Base-by-base conservation (phyloP, 805 yeast genomes). In the Saccharomyces kudriavzevii region DNA sequence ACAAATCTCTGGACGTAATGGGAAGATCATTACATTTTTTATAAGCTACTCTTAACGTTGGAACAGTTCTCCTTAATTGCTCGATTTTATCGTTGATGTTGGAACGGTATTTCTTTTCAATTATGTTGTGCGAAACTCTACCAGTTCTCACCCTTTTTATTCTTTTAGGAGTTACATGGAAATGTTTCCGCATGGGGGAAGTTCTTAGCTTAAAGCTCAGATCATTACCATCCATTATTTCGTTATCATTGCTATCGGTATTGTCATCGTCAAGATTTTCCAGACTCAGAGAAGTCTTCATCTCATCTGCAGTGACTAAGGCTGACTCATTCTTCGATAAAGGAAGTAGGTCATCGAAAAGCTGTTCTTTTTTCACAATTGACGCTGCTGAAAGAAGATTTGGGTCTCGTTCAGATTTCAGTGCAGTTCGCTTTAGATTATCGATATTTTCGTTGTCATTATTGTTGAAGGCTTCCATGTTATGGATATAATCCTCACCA, bases 41-140 rank as follows among this genome's bases (percentile, higher is more conserved):
- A 46, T 72, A 74, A 3, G 73, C 72, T 22, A 70, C 74, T 62
- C 88, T 75, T 49, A 83, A 70, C 2, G 87, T 73, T 1, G 89
- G 89, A 13, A 84, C 87, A 4, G 83, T 81, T 56, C 84, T 85
- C 60, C 87, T 76, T 46, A 85, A 74, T 51, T 77, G 79, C 54
- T 78, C 65, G 50, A 85, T 85, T 70, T 85, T 85, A 54, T 83
- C 80, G 64, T 84, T 85, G 60, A 85, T 84, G 61, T 83, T 85
- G 6, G 85, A 80, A 65, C 90, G 73, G 69, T 85, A 85, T 63
- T 83, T 82, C 68, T 83, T 84, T 62, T 85, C 90, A 60, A 85
- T 83, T 74, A 82, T 77, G 62, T 84, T 85, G 69, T 85, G 89
- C 2, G 87, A 78, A 2, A 81, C 75, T 63, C 81, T 82, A 53